Evolutionary conservation across 192 early-diverging fungal species (phyloP).

Genomic region (Entophlyctis luteolus): DNA sequence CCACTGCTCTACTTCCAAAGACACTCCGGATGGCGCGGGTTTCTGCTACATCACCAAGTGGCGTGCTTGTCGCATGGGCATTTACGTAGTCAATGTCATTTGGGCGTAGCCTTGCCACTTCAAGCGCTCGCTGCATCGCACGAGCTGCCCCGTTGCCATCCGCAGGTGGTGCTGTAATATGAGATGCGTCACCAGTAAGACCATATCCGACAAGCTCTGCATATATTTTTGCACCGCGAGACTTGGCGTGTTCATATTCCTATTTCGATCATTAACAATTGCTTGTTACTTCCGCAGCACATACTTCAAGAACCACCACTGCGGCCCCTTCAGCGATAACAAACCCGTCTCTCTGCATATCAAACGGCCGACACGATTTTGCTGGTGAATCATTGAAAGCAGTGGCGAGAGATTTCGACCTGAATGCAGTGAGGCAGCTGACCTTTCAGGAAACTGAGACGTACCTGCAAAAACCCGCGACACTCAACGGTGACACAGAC

Average conservation of each 20-base stretch:
- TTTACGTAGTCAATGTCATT: conserved; percentile 82
- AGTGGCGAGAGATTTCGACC: conserved; percentile 77
- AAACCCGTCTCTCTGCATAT: conserved; percentile 79
- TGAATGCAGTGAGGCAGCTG: conserved; percentile 8
- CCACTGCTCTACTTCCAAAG: conserved; percentile 55
- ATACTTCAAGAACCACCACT: conserved; percentile 76
- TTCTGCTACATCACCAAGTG: conserved; percentile 79
- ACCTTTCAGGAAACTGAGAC: no score
- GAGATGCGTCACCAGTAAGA: conserved; percentile 82
- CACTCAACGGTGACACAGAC: conserved; percentile 73
- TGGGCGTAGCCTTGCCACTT: conserved; percentile 52
- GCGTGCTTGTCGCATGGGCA: conserved; percentile 90
- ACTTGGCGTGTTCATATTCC: conserved; percentile 79
- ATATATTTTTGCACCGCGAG: conserved; percentile 83
- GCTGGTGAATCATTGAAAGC: conserved; percentile 75
- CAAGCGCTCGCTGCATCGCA: conserved; percentile 80
- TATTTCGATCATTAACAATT: not conserved
- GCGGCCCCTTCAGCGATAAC: conserved; percentile 93
- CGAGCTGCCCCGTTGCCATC: conserved; percentile 81
- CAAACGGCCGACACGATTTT: conserved; percentile 88
- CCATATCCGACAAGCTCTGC: conserved; percentile 88
- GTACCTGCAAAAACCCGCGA: conserved; percentile 85
- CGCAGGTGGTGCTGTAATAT: conserved; percentile 88
- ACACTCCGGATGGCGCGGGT: conserved; percentile 77
- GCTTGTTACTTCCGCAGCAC: no score